Percentiles rank a stretch among this genome's conserved stretches.
phyloP scores from a whole-genome alignment of 2,329 filamentous ascomycete species.

The Myriosclerotinia scirpicola region DNA sequence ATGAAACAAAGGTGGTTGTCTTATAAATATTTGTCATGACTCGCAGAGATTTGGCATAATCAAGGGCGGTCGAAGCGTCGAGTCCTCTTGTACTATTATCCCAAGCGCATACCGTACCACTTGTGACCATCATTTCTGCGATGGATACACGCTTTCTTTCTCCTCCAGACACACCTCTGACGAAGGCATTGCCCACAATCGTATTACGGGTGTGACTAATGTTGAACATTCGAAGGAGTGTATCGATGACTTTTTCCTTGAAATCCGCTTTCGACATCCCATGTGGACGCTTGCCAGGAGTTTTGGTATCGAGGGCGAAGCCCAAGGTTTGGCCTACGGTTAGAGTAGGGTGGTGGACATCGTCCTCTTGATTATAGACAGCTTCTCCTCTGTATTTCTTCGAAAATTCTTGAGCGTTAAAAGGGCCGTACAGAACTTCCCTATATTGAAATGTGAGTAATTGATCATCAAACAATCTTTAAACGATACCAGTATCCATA shows the following conservation, averaged over 20 bases:
- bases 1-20: constrained; percentile 65
- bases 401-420: constrained; percentile 66
- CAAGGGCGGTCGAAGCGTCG: constrained; percentile 75
- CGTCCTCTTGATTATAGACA: constrained; percentile 84
- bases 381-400: constrained; percentile 76
- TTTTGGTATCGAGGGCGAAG: constrained; percentile 83
- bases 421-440: constrained; percentile 75
- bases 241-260: constrained; percentile 71
- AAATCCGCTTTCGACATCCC: constrained; percentile 73
- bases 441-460: constrained; percentile 45
- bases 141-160: constrained; percentile 80
- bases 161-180: constrained; percentile 68
- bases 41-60: constrained; percentile 69
- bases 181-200: constrained; percentile 77
- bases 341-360: constrained; percentile 78
- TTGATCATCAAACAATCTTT: not conserved
- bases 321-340: constrained; percentile 85
- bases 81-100: constrained; percentile 80
- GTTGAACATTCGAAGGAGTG: constrained; percentile 87
- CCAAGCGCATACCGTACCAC: constrained; percentile 73
- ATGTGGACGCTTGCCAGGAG: constrained; percentile 74
- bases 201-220: constrained; percentile 87
- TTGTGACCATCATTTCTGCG: constrained; percentile 72
- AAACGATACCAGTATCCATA: no score
- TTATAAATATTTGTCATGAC: constrained; percentile 76